Conservation (phyloP, 1,139 yeast species). For the Wickerhamomyces sp. region DNA sequence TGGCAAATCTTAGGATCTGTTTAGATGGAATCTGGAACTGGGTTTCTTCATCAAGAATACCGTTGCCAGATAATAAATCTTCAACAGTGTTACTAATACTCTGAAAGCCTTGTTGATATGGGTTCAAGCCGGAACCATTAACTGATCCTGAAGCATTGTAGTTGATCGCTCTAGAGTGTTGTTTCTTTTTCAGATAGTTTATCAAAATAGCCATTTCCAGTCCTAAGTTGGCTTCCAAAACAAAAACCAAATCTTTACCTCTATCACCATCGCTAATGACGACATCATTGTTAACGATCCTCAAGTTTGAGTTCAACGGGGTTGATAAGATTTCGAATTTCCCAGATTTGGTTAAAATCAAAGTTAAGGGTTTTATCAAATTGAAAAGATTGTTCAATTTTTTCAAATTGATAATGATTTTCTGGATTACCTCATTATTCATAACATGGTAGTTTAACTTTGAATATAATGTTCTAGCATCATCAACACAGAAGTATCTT, state of each 20-base stretch:
- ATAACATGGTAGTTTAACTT: slow-evolving; percentile 20
- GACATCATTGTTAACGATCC: slow-evolving; percentile 63
- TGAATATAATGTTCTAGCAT: slow-evolving; percentile 28
- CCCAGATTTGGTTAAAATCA: slow-evolving; percentile 85
- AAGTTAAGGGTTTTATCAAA: slow-evolving; percentile 40
- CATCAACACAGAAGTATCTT: slow-evolving; percentile 44
- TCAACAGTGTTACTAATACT: slow-evolving; percentile 16
- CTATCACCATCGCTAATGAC: slow-evolving; percentile 98
- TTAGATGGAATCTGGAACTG: slow-evolving; percentile 51
- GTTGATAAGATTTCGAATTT: slow-evolving; percentile 78
- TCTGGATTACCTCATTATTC: slow-evolving; percentile 11
- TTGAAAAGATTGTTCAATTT: slow-evolving; percentile 23
- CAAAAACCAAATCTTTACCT: slow-evolving; percentile 85
- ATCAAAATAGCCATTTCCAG: slow-evolving; percentile 77
- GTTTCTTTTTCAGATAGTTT: slow-evolving; percentile 72
- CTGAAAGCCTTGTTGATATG: neutral
- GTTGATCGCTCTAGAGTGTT: slow-evolving; percentile 76
- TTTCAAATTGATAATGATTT: slow-evolving; percentile 21
- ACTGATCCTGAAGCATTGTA: neutral
- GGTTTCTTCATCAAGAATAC: slow-evolving; percentile 37
- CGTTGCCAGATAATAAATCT: slow-evolving; percentile 22
- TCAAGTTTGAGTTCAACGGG: slow-evolving; percentile 50
- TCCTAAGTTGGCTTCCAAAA: slow-evolving; percentile 61
- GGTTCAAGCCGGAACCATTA: slow-evolving; percentile 1
- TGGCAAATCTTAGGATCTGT: slow-evolving; percentile 30